These are phyloP conservation scores for Suzukiozyma palmioleophila DNA, from an alignment of 1,139 yeast species.

Conservation along the genomic window DNA sequence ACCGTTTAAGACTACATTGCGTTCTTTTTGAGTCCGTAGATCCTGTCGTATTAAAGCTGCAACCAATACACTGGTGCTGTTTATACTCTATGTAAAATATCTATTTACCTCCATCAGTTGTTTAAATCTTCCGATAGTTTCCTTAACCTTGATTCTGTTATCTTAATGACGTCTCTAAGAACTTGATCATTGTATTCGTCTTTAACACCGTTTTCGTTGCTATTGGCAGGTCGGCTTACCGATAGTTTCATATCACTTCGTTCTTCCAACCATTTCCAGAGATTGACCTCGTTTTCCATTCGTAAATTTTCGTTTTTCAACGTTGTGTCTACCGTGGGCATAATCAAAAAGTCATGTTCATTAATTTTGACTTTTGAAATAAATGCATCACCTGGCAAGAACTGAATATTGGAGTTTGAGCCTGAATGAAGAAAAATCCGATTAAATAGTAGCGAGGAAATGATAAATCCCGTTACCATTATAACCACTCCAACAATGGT, in stretches of 20 bases:
- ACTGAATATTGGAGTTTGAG: constrained; percentile 4
- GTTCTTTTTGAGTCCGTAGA: too few species aligned
- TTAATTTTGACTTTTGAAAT: constrained; percentile 25
- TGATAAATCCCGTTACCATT: constrained; percentile 13
- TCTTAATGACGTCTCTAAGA: neutral
- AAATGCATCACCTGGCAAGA: constrained; percentile 9
- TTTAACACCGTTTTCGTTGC: neutral
- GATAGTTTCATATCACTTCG: constrained; percentile 28
- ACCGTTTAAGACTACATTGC: too few species aligned
- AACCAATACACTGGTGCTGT: too few species aligned
- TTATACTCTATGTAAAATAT: too few species aligned
- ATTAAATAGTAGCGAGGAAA: constrained; percentile 7
- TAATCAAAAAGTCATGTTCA: constrained; percentile 39
- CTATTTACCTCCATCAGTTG: neutral
- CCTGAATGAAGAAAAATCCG: constrained; percentile 2
- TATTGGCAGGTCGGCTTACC: neutral
- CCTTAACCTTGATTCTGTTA: constrained; percentile 1
- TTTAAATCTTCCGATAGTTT: constrained; percentile 1
- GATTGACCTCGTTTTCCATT: constrained; percentile 53
- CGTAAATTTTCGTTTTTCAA: constrained; percentile 28
- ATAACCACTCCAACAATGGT: constrained; percentile 21
- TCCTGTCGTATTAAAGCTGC: too few species aligned
- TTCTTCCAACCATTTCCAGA: constrained; percentile 82
- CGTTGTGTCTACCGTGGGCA: constrained; percentile 43
- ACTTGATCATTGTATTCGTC: constrained; percentile 1